phyloP scores from a whole-genome alignment of 148 eudicot genomes.

The Chenopodium album region DNA sequence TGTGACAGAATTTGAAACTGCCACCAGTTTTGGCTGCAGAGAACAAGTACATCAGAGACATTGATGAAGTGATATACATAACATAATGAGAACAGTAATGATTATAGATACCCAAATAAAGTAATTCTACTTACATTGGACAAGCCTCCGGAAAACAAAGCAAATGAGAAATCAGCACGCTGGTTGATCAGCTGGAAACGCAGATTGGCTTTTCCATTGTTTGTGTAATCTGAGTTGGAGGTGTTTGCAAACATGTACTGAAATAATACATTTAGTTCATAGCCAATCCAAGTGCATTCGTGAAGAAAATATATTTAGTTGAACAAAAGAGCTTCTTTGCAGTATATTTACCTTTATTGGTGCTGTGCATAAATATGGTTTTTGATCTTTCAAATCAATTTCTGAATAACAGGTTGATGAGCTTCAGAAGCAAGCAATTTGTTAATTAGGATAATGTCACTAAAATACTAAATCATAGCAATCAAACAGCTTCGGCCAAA shows the following conservation, averaged over 20 bases:
- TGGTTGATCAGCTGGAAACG: constrained; percentile 81
- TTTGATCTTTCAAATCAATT: constrained; percentile 43
- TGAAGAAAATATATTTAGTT: background rate
- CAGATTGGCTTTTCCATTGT: constrained; percentile 56
- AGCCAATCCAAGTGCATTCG: background rate
- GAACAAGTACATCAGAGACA: background rate
- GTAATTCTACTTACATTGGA: constrained; percentile 46
- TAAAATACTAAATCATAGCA: background rate
- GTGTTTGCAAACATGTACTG: constrained; percentile 74
- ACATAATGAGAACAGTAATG: background rate
- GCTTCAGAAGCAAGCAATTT: constrained; percentile 34
- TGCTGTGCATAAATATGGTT: constrained; percentile 76
- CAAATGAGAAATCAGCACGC: constrained; percentile 91
- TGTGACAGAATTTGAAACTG: constrained; percentile 36
- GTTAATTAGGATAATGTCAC: constrained; percentile 7
- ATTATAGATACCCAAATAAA: background rate
- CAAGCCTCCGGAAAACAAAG: constrained; percentile 76
- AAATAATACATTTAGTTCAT: constrained; percentile 14
- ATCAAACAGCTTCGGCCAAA: constrained; percentile 6
- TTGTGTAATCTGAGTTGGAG: constrained; percentile 43
- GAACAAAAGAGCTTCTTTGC: background rate
- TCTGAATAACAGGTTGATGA: constrained; percentile 59
- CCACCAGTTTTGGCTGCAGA: constrained; percentile 38
- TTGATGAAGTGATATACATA: background rate
- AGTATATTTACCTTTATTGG: constrained; percentile 65